Evolutionary conservation across 2,329 filamentous ascomycete species (phyloP), one percentile per base, ranked within the genome.

Genomic region (Stemphylium vesicarium): DNA sequence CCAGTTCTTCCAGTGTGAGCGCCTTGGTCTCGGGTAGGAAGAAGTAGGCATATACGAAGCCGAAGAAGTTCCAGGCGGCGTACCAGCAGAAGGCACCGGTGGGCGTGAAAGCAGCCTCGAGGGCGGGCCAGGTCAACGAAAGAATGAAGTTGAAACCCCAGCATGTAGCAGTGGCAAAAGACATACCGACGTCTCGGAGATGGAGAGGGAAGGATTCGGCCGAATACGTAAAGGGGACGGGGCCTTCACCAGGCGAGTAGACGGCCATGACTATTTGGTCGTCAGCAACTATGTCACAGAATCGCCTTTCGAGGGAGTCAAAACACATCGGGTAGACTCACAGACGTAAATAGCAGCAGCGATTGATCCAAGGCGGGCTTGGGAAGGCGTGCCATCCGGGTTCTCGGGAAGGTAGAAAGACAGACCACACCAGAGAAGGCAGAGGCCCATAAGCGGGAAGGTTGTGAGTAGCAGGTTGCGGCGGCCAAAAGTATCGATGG

Each of bases 111-210:
- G 80, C 77, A 0, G 70, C 69, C 3, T 77, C 70, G 5, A 85
- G 66, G 0, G 78, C 77, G 0, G 83, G 83, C 81, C 82, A 85
- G 1, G 82, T 83, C 12, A 84, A 77, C 0, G 78, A 78, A 1
- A 84, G 73, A 13, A 82, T 69, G 56, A 80, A 81, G 67, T 85
- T 85, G 76, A 85, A 85, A 52, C 82, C 81, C 82, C 83, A 85
- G 20, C 80, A 83, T 41, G 81, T 84, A 0, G 82, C 81, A 0
- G 82, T 84, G 0, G 83, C 65, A 38, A 75, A 73, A 3, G 65
- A 69, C 75, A 77, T 77, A 18, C 75, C 75, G 24, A 75, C 53
- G 35, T 78, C 77, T 58, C 79, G 76, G 37, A 80, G 72, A 35
- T 79, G 78, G 15, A 79, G 73, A 0, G 78, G 79, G 63, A 79